These are phyloP conservation scores for Neocatenulostroma microsporum DNA, from an alignment of 2,329 filamentous ascomycete species.

Conservation along the genomic window DNA sequence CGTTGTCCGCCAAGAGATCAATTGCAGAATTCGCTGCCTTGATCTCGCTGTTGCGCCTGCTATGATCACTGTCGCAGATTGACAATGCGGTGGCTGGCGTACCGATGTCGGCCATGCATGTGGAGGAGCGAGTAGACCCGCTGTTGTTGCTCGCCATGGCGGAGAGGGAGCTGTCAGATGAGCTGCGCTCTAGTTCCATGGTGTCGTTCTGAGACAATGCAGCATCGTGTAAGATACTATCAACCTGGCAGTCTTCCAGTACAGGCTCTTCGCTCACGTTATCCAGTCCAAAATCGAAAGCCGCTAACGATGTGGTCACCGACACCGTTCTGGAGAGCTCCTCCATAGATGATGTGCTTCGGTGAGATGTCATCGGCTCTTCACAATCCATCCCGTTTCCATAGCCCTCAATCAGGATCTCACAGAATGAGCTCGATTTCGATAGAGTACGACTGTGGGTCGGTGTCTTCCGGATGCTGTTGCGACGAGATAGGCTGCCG, in stretches of 20 bases:
- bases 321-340: too few species aligned
- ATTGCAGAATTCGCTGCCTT: neutral
- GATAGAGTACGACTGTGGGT: constrained; percentile 22
- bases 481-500: constrained; percentile 22
- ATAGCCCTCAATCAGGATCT: constrained; percentile 34
- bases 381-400: constrained; percentile 25
- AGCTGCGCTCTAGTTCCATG: neutral
- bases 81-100: constrained; percentile 6
- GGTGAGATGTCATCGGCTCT: neutral
- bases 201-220: neutral
- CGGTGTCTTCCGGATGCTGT: constrained; percentile 18
- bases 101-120: constrained; percentile 1
- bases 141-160: constrained; percentile 4
- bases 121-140: constrained; percentile 9
- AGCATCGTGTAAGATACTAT: neutral
- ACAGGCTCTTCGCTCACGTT: constrained; percentile 7
- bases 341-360: neutral
- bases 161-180: constrained; percentile 6
- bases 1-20: neutral
- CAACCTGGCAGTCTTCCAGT: constrained; percentile 8
- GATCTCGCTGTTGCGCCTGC: constrained; percentile 9
- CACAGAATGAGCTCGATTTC: constrained; percentile 27
- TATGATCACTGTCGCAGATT: constrained; percentile 1
- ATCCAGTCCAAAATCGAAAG: constrained; percentile 15
- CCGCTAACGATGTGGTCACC: constrained; percentile 1